Base-by-base conservation (phyloP, 768 basidiomycete species). In the Pleurotus sapidus region DNA sequence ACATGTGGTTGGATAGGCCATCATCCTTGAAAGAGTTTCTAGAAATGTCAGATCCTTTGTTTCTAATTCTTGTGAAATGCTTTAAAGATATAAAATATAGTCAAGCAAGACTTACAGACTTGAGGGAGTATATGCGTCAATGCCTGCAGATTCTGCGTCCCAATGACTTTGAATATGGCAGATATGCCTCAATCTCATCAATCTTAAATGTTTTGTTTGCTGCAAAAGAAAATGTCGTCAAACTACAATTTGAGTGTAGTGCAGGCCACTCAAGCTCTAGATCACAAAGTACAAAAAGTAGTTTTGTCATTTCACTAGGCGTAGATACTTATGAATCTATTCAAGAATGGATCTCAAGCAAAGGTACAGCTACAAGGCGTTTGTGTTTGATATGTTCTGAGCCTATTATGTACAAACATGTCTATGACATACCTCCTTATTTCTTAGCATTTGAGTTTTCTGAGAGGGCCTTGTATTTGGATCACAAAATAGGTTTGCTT, bases 1-100 rank as follows among this genome's bases (percentile, higher is more conserved):
- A 63, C 39, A 48, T 68, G n/a, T 69, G 64, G 67, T 12, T 17
- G 18, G 34, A 49, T 27, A 43, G 57, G 24, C 6, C 57, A 17
- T 23, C 50, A 51, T 49, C 43, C n/a, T 39, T 38, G 20, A 40
- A 42, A n/a, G 57, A 38, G 37, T n/a, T 43, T 42, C 38, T 42
- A 12, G 42, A n/a, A 30, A 30, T 30, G 30, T 30, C 30, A 30
- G 11, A 30, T 30, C 8, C 30, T 9, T 30, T 30, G 4, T 24
- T 37, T 37, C 43, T 4, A 12, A 43, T 12, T 15, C 17, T 38
- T 50, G 14, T 25, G 14, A 40, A 24, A n/a, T 38, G 39, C 25
- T 51, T 59, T 9, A 2, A 15, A 23, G 37, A 37, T 40, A 24
- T 38, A 23, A 17, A 20, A 43, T 39, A 27, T 37, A 7, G 8